Evolutionary conservation across 2,329 filamentous ascomycete species (phyloP), one percentile per base, ranked within the genome.

Genomic region (Colletotrichum trifolii): DNA sequence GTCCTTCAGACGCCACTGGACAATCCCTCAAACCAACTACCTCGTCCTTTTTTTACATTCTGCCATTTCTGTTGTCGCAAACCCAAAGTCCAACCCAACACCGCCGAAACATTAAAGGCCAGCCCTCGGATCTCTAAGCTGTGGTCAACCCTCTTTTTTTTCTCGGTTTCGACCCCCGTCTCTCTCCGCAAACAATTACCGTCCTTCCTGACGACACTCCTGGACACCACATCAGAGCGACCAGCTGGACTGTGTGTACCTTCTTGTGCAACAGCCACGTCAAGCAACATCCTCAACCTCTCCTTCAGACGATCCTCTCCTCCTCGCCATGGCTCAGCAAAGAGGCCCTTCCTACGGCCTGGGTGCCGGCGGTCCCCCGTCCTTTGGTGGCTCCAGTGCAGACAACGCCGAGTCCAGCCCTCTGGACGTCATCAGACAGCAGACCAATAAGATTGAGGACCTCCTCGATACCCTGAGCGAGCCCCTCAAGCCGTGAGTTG

Each of bases 391-490:
- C 15, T 43, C 65, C 43, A 65, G 48, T 60, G 47, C 34, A 12
- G 67, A 68, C 17, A 57, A 45, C 45, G 43, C 49, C 38, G 90
- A 94, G 73, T 87, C 90, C 53, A 93, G 88, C 78, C 89, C 91
- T 63, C 87, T 99, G 71, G 96, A 97, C 78, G 87, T 93, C 73
- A 93, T 99, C 76, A 87, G 96, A 69, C 89, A 94, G 78, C 94
- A 98, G 80, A 99, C 96, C 55, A 97, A 92, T 90, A 98, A 97
- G 86, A 95, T 99, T 71, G 96, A 99, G 82, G 96, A 99, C 77
- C 82, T 92, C 76, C 81, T 99, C 76, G 96, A 98, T 79, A 92
- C 88, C 35, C 71, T 94, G 74, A 91, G 93, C 74, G 95, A 97
- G 76, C 96, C 96, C 53, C 81, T 98, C 71, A 98, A 97, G 86